Conservation (phyloP, 371 early-diverging fungal species). For the Zancudomyces culisetae region DNA sequence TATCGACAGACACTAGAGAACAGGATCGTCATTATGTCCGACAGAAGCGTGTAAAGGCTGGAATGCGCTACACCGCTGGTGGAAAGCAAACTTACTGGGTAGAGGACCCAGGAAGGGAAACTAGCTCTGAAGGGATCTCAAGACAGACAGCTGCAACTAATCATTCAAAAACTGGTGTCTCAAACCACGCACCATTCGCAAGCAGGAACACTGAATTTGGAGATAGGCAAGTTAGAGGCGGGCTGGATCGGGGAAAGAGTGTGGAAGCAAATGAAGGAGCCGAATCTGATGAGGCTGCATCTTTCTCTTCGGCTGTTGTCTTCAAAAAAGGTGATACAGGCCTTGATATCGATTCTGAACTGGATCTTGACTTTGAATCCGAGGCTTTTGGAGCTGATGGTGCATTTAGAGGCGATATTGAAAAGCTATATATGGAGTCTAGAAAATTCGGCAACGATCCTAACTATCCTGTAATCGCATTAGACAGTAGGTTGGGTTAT, state of each 20-base stretch:
- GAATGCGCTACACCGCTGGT: constrained; percentile 51
- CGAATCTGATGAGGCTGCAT: constrained; percentile 9
- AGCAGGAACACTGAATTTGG: no score
- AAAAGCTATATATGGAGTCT: constrained; percentile 15
- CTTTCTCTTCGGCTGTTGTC: not conserved
- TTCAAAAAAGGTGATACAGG: not conserved
- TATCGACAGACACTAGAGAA: constrained; percentile 7
- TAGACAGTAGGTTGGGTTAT: constrained; percentile 19
- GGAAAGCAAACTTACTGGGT: constrained; percentile 64
- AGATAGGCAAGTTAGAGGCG: no score
- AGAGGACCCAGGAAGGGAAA: constrained; percentile 14
- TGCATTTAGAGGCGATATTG: constrained; percentile 8
- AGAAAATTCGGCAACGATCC: constrained; percentile 20
- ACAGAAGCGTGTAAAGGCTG: constrained; percentile 36
- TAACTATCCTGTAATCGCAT: constrained; percentile 22
- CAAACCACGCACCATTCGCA: constrained; percentile 5
- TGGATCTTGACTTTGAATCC: constrained; percentile 11
- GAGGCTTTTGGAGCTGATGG: constrained; percentile 11
- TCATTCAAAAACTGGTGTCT: constrained; percentile 2
- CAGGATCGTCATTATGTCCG: constrained; percentile 6
- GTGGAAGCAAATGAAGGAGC: constrained; percentile 9
- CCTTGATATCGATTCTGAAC: not conserved
- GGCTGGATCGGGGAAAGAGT: constrained; percentile 15
- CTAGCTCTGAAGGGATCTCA: constrained; percentile 10
- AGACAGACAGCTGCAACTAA: constrained; percentile 7